Conservation (phyloP, 2,329 filamentous ascomycete genomes). For the Aspergillus neotritici region DNA sequence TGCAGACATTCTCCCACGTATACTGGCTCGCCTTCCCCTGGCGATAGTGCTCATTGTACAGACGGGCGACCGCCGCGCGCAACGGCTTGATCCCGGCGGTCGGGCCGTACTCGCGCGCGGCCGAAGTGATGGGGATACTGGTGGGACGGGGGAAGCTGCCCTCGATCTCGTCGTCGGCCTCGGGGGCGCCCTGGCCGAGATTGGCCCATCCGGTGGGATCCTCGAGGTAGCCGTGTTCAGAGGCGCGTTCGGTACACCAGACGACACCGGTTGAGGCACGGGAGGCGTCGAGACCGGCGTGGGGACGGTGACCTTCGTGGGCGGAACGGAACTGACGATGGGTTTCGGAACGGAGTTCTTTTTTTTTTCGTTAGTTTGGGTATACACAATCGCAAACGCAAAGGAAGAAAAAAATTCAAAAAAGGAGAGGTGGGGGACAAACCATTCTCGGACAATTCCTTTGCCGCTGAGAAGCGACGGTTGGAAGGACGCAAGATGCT, state of each 20-base stretch:
- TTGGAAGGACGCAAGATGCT: constrained; percentile 38
- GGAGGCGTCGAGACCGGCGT: constrained; percentile 83
- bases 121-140: constrained; percentile 69
- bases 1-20: constrained; percentile 95
- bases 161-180: constrained; percentile 87
- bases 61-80: constrained; percentile 77
- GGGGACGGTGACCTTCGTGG: constrained; percentile 84
- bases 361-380: too few species aligned
- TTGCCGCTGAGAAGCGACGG: constrained; percentile 38
- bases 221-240: constrained; percentile 82
- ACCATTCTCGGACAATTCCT: constrained; percentile 45
- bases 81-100: constrained; percentile 91
- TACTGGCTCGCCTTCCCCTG: constrained; percentile 84
- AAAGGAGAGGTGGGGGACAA: constrained; percentile 15
- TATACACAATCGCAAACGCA: too few species aligned
- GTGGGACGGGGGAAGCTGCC: constrained; percentile 81
- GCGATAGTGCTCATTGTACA: constrained; percentile 92
- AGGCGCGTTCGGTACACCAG: constrained; percentile 66
- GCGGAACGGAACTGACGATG: constrained; percentile 85
- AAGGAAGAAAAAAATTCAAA: constrained; percentile 1
- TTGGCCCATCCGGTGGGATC: constrained; percentile 84
- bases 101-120: constrained; percentile 82
- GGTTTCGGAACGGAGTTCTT: constrained; percentile 75
- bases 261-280: constrained; percentile 89
- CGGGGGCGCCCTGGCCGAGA: constrained; percentile 85